Evolutionary conservation across 192 early-diverging fungal species (phyloP).

Genomic region (Dissophora globulifera): DNA sequence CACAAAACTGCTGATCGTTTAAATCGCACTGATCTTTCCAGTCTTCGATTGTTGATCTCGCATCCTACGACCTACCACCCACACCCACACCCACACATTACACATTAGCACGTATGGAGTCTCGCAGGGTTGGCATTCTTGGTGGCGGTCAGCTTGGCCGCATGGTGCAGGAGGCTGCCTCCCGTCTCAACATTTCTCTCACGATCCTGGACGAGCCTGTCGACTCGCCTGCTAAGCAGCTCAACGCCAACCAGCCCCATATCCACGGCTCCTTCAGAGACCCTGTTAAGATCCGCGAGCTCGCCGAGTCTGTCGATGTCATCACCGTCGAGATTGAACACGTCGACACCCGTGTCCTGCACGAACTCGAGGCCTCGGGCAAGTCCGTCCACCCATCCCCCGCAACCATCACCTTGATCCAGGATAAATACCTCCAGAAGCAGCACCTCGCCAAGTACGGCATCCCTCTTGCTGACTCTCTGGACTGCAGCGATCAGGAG

Average conservation of each 20-base stretch:
- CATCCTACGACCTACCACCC: no score
- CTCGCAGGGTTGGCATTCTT: slow-evolving; percentile 64
- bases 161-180: slow-evolving; percentile 97
- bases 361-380: slow-evolving; percentile 66
- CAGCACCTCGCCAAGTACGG: slow-evolving; percentile 70
- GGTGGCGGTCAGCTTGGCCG: slow-evolving; percentile 96
- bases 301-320: slow-evolving; percentile 81
- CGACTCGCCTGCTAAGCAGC: slow-evolving; percentile 88
- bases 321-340: slow-evolving; percentile 99
- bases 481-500: slow-evolving; percentile 66
- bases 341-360: slow-evolving; percentile 76
- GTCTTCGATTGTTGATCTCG: no score
- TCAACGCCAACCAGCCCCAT: slow-evolving; percentile 73
- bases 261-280: slow-evolving; percentile 90
- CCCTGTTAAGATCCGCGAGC: slow-evolving; percentile 74
- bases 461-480: slow-evolving; percentile 78
- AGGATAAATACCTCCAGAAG: slow-evolving; percentile 98
- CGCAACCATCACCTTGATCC: slow-evolving; percentile 86
- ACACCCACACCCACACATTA: no score
- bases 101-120: no score
- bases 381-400: slow-evolving; percentile 83
- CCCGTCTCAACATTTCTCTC: slow-evolving; percentile 87
- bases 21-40: no score
- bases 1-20: no score
- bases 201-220: slow-evolving; percentile 82